Base-by-base conservation (phyloP, 805 yeast genomes). In the Cyberlindnera lachancei region DNA sequence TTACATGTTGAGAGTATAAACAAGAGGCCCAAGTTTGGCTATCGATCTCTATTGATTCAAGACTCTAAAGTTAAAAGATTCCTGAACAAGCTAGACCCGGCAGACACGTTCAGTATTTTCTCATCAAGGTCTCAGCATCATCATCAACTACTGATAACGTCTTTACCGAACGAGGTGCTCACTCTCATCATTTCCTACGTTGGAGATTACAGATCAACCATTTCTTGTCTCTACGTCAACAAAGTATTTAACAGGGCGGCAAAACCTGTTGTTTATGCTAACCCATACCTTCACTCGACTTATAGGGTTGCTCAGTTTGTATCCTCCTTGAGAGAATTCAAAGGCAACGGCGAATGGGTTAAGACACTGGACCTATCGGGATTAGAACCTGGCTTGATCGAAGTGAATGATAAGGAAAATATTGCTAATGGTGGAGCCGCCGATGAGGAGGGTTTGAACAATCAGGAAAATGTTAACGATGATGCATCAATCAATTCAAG, bases 281-380 rank as follows among this genome's bases (percentile, higher is more conserved):
- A 55, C 7, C 75, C 88, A 4, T 38, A 46, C 11, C 69, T 86
- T 42, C 69, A 74, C 0, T 76, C 94, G 3, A 78, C 88, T 6
- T 86, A 81, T 50, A 61, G 95, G 25, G 70, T 83, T 27, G 92
- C 85, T 0, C 95, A 86, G 55, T 77, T 86, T 46, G 74, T 86
- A 5, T 67, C 87, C 2, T 67, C 76, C 5, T 54, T 86, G n/a
- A 63, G 81, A 27, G 61, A 69, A 33, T n/a, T n/a, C n/a, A 68
- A 70, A 41, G 58, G 60, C 3, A 64, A 80, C 32, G 87, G 88
- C 0, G 46, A 50, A 16, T 63, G 66, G 37, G 82, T 86, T 3
- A 65, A 65, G 41, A 37, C 45, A 0, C 49, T 86, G 26, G 84
- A 86, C 49, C 53, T 86, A 17, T 76, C 88, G 1, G 53, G 50